These are phyloP conservation scores for Rhododendron molle DNA, from an alignment of 148 eudicot genomes.

Conservation along the genomic window DNA sequence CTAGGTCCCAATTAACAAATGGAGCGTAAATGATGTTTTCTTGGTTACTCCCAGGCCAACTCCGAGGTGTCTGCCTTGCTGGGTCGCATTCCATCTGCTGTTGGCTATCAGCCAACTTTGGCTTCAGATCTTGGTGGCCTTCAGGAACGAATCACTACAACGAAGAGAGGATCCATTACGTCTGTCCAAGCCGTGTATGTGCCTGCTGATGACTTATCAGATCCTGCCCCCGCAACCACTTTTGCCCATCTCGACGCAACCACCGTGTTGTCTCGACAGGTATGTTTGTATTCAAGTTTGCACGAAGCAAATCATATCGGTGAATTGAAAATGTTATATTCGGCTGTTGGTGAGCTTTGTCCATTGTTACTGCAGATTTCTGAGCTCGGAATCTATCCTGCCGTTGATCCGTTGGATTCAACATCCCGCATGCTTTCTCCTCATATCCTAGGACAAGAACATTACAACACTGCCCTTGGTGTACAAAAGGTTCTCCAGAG, in stretches of 20 bases:
- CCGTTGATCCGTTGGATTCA: conserved; percentile 60
- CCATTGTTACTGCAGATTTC: conserved; percentile 28
- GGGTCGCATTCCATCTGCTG: conserved; percentile 26
- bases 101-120: conserved; percentile 31
- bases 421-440: conserved; percentile 73
- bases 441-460: conserved; percentile 54
- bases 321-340: neutral
- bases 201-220: conserved; percentile 26
- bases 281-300: neutral
- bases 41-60: conserved; percentile 37
- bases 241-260: conserved; percentile 25
- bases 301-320: neutral
- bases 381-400: conserved; percentile 61
- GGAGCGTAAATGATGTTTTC: neutral
- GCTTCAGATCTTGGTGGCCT: conserved; percentile 24
- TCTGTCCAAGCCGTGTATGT: conserved; percentile 30
- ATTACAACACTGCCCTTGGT: conserved; percentile 57
- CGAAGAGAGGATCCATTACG: conserved; percentile 27
- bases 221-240: conserved; percentile 28
- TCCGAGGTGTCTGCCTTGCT: conserved; percentile 35
- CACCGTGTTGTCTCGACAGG: conserved; percentile 39
- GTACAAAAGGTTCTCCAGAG: conserved; percentile 62
- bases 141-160: conserved; percentile 29
- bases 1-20: neutral
- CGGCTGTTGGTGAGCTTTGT: neutral